Evolutionary conservation across 1,284 basidiomycete species (phyloP).

Genomic region (Irpex sp.): DNA sequence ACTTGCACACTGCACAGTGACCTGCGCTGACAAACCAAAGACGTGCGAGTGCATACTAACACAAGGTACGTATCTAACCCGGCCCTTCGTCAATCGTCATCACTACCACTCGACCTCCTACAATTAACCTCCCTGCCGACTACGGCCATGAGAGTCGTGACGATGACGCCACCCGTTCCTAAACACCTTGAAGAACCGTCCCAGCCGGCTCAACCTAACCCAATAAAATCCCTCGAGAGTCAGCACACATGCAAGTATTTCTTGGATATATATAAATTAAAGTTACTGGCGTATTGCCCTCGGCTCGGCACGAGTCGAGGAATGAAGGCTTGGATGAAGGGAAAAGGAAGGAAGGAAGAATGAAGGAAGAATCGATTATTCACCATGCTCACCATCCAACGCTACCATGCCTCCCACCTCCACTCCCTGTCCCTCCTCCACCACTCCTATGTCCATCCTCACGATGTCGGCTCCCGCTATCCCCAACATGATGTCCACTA

Average conservation of each 20-base stretch:
- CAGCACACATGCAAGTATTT: not conserved
- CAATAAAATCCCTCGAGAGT: not conserved
- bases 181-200: not conserved
- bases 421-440: not conserved
- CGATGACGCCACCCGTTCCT: conserved; percentile 2
- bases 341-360: too few species aligned
- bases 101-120: too few species aligned
- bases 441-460: not conserved
- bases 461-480: not conserved
- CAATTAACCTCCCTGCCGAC: too few species aligned
- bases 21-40: too few species aligned
- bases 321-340: too few species aligned
- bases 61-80: too few species aligned
- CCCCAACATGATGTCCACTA: not conserved
- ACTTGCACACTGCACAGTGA: too few species aligned
- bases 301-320: too few species aligned
- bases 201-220: conserved; percentile 1
- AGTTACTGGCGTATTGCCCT: too few species aligned
- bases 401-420: not conserved
- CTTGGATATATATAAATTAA: not conserved
- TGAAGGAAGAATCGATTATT: not conserved
- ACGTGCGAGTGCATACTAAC: too few species aligned
- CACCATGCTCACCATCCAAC: conserved; percentile 7
- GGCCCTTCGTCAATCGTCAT: too few species aligned
- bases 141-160: not conserved